phyloP scores from a whole-genome alignment of 2,329 filamentous ascomycete species.

The Magnaporthiopsis poae region DNA sequence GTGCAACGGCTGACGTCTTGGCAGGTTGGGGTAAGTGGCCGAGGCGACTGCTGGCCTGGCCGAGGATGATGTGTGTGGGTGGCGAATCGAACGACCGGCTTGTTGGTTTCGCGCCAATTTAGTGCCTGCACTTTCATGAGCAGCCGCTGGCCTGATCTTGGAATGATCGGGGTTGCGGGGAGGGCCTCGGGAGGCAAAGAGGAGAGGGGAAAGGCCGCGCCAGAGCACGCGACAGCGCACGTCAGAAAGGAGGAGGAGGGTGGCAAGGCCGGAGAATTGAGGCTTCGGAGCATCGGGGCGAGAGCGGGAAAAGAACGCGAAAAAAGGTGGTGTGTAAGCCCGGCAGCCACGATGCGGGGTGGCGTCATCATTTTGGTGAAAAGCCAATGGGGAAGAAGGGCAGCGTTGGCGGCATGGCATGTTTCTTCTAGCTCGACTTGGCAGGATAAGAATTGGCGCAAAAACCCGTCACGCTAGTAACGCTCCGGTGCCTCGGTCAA shows the following conservation, averaged over 20 bases:
- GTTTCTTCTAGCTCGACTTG: not conserved
- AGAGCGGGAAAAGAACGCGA: not conserved
- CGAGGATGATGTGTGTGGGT: not conserved
- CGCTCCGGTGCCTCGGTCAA: no score
- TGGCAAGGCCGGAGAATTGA: not conserved
- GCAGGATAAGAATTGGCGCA: not conserved
- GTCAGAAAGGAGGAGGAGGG: no score
- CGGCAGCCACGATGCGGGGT: not conserved
- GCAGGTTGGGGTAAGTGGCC: no score
- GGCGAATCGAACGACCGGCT: no score
- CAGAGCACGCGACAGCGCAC: no score
- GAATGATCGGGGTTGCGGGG: not conserved
- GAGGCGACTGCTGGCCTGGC: no score
- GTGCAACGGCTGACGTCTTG: not conserved
- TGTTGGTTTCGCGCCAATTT: not conserved
- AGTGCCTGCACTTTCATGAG: not conserved
- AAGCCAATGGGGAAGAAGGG: not conserved
- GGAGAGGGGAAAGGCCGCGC: no score
- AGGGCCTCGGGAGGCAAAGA: no score
- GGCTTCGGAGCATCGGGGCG: not conserved
- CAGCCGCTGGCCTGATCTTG: not conserved
- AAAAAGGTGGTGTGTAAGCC: not conserved
- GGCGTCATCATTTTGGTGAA: not conserved
- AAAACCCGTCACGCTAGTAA: not conserved
- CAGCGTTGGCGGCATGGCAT: not conserved